phyloP scores from a whole-genome alignment of 1,284 basidiomycete species.

The Moesziomyces globuligerus region DNA sequence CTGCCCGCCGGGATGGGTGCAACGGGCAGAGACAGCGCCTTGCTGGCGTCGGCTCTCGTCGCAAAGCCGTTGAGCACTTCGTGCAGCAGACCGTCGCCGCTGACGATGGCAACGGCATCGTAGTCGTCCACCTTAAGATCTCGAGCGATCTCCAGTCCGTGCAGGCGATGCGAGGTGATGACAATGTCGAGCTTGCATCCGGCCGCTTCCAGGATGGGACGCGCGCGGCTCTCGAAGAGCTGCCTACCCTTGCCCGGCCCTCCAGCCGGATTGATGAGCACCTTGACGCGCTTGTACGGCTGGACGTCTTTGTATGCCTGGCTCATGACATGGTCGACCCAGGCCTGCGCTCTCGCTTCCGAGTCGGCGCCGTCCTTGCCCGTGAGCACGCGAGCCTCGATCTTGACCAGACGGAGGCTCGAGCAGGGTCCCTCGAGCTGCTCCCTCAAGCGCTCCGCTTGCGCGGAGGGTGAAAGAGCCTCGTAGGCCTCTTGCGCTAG shows the following conservation, averaged over 20 bases:
- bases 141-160: slow-evolving; percentile 79
- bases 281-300: slow-evolving; percentile 52
- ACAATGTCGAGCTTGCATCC: slow-evolving; percentile 76
- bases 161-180: slow-evolving; percentile 72
- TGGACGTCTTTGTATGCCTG: slow-evolving; percentile 37
- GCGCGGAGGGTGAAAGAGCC: slow-evolving; percentile 11
- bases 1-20: slow-evolving; percentile 88
- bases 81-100: slow-evolving; percentile 88
- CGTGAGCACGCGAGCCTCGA: slow-evolving; percentile 48
- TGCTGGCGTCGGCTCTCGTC: slow-evolving; percentile 75
- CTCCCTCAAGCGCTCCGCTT: slow-evolving; percentile 24
- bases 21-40: slow-evolving; percentile 80
- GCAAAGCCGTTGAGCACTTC: slow-evolving; percentile 94
- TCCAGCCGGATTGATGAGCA: slow-evolving; percentile 88
- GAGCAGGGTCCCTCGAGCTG: slow-evolving; percentile 56
- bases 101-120: slow-evolving; percentile 80
- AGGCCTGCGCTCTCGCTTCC: slow-evolving; percentile 27
- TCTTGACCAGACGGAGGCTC: slow-evolving; percentile 55
- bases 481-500: slow-evolving; percentile 22
- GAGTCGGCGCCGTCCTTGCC: slow-evolving; percentile 16
- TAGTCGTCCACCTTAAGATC: slow-evolving; percentile 73
- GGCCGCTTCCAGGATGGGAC: slow-evolving; percentile 83
- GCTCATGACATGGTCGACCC: slow-evolving; percentile 44
- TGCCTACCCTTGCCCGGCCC: slow-evolving; percentile 80
- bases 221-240: slow-evolving; percentile 76